Evolutionary conservation across 2,329 filamentous ascomycete genomes (phyloP), one percentile per base, ranked within the genome.

Genomic region (Colletotrichum sp.): DNA sequence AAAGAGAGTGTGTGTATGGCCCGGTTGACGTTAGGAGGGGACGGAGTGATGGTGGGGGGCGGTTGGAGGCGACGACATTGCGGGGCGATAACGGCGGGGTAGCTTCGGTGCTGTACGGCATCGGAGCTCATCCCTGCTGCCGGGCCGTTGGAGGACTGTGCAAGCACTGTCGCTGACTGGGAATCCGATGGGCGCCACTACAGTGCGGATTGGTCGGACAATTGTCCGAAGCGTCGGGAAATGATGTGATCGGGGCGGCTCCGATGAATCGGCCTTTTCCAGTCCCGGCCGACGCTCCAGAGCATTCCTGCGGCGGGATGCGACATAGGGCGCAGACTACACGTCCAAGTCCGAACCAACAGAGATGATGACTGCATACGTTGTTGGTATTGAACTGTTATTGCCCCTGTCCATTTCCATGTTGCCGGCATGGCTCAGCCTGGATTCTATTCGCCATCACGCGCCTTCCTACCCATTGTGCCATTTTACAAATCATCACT

Each of bases 31-130:
- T 73, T 73, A 21, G 56, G 43, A 30, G 56, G 56, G 32, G 34
- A 32, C 36, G 32, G 70, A 16, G 55, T 30, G 38, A 52, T 56
- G 56, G 65, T 62, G 64, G 55, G 36, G 36, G 26, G 10, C 6
- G 43, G 36, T 43, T 66, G 26, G 66, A n/a, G 52, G 26, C n/a
- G 55, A 62, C 9, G 64, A 55, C n/a, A 21, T 65, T 32, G 66
- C 55, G 72, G 67, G 71, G 69, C 64, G 64, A 73, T 68, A 64
- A 58, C 64, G 73, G 73, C 73, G 73, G 73, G 73, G 73, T 75
- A 73, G 73, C 73, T 72, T 38, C 71, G 26, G 66, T 32, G 24
- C 66, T 52, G 52, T 62, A 28, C 36, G 55, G 32, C 32, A 61
- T 75, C 62, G 73, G 69, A 72, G 72, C 72, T 72, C 30, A 72